Conservation (phyloP, 441 rosid species). For the Mallotus japonicus region DNA sequence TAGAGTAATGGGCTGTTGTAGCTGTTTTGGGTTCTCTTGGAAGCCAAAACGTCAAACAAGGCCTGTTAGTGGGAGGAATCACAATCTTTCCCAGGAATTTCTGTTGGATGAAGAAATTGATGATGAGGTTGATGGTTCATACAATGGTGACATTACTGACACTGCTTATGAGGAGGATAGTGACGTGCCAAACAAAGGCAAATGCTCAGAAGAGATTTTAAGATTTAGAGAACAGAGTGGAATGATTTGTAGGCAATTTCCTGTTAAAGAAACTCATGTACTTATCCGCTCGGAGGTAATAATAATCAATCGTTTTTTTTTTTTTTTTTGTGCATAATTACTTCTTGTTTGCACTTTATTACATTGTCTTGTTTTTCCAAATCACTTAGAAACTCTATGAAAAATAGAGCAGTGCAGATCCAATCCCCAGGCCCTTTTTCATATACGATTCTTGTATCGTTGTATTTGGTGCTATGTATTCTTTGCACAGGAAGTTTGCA, state of each 20-base stretch:
- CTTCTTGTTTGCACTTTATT: not conserved
- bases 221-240: slow-evolving; percentile 66
- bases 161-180: slow-evolving; percentile 54
- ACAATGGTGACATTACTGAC: slow-evolving; percentile 54
- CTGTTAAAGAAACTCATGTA: slow-evolving; percentile 77
- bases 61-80: slow-evolving; percentile 35
- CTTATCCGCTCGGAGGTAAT: slow-evolving; percentile 82
- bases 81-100: slow-evolving; percentile 45
- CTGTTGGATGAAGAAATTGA: slow-evolving; percentile 57
- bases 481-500: not conserved
- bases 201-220: slow-evolving; percentile 71
- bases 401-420: not conserved
- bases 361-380: not conserved
- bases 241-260: slow-evolving; percentile 75
- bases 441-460: not conserved
- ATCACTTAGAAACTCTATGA: not conserved
- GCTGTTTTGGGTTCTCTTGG: slow-evolving; percentile 73
- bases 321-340: not conserved
- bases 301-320: not conserved
- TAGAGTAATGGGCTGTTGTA: slow-evolving; percentile 78
- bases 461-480: not conserved
- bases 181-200: slow-evolving; percentile 47
- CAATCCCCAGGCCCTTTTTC: too few species aligned
- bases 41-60: slow-evolving; percentile 43
- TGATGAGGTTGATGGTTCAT: slow-evolving; percentile 50